Evolutionary conservation across 176 grass and related monocot species (phyloP), one percentile per base, ranked within the genome.

Genomic region (Rhynchospora pubera): DNA sequence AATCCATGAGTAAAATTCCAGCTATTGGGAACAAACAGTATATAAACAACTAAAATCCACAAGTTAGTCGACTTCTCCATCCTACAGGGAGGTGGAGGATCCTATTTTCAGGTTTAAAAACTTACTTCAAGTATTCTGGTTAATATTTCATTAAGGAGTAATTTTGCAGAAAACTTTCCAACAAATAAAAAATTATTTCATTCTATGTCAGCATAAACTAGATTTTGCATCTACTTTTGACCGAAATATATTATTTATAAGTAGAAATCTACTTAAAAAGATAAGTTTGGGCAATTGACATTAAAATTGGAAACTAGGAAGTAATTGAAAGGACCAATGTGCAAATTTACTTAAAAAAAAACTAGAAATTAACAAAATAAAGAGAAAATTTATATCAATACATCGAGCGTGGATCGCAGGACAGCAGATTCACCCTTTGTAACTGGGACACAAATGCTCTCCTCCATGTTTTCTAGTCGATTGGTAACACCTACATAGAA

Each of bases 401-500:
- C 96, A 84, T 93, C 90, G 79, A 98, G 91, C 85, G 89, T 84
- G 13, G 96, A 94, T 67, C 86, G 91, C 34, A 98, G 87, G 58
- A 98, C 71, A 22, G 85, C 78, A 64, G 93, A 94, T 81, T 98
- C 96, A 32, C 89, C 90, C 86, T 91, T 98, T 23, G 87, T 87
- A 67, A 98, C 85, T 21, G 96, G 92, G 80, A 98, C 91, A 74
- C 94, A 93, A 77, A 98, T 94, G 89, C 83, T 94, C 82, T 98
- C 92, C 83, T 98, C 92, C 81, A 94, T 69, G 10, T 94, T 94
- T 59, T 89, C 80, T 48, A 98, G 89, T 80, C 85, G 88, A 64
- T 98, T 94, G 65, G 93, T 88, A 88, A 98, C 96, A 87, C 90
- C 96, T 98, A 52, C n/a, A 45, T 50, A 79, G 22, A 46, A 79